A percentile compares a stretch with the other conserved stretches of the same genome.
Evolutionary conservation across 345 rosid species (phyloP).

Genomic region (Eucalyptus pauciflora): DNA sequence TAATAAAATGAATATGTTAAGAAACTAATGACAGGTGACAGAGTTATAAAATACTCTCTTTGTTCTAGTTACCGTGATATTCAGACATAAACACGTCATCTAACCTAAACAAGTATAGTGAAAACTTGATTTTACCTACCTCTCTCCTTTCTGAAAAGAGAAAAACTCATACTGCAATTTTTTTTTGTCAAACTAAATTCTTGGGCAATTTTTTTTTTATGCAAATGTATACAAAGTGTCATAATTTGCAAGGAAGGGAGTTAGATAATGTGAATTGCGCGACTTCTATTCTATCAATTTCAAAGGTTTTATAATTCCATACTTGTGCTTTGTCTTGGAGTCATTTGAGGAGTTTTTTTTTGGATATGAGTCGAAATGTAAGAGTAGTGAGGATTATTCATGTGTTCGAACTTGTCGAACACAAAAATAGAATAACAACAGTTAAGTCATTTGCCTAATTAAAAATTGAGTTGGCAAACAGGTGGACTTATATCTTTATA

Average conservation of each 20-base stretch:
- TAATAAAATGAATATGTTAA: no score
- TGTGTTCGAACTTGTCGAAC: background rate
- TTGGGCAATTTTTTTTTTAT: no score
- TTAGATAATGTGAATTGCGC: background rate
- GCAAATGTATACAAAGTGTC: background rate
- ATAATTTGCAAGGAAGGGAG: background rate
- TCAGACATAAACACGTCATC: no score
- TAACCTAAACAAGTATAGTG: no score
- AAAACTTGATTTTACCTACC: no score
- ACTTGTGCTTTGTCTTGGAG: background rate
- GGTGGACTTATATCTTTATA: background rate
- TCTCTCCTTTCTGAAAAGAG: no score
- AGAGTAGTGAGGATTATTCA: background rate
- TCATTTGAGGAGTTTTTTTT: background rate
- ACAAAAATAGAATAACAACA: background rate
- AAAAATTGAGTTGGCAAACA: background rate
- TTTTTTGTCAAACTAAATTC: no score
- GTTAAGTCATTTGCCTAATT: background rate
- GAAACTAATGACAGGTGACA: no score
- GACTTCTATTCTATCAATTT: background rate
- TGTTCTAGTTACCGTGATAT: no score
- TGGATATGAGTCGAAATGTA: background rate
- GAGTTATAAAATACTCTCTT: no score
- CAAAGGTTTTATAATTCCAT: background rate
- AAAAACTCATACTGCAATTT: no score